Evolutionary conservation across 2,329 filamentous ascomycete species (phyloP).

Genomic region (Cordyceps javanica): DNA sequence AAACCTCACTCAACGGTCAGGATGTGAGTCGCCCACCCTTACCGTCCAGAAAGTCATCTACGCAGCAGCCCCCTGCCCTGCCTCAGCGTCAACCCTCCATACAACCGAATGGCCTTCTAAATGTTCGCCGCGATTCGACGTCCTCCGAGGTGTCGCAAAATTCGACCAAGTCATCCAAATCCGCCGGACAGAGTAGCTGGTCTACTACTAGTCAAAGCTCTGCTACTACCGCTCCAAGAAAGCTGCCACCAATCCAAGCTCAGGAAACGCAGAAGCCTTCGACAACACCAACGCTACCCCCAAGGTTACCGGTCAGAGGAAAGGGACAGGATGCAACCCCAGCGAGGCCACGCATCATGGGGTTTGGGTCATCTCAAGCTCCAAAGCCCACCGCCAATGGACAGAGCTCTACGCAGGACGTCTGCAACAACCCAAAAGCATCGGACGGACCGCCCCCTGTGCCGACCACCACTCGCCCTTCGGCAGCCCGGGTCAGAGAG

Average conservation of each 20-base stretch:
- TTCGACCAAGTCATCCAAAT: conserved; percentile 48
- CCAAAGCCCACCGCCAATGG: conserved; percentile 7
- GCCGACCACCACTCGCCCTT: conserved; percentile 47
- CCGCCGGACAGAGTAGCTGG: conserved; percentile 38
- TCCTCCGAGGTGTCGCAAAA: conserved; percentile 51
- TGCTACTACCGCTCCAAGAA: conserved; percentile 36
- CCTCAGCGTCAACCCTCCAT: conserved; percentile 44
- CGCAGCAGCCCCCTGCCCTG: conserved; percentile 38
- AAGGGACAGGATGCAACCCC: not conserved
- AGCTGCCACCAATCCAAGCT: conserved; percentile 42
- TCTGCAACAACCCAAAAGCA: conserved; percentile 8
- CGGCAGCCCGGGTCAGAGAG: conserved; percentile 44
- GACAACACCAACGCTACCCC: conserved; percentile 37
- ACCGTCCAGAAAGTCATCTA: conserved; percentile 26
- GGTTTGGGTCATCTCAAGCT: conserved; percentile 13
- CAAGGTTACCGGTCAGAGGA: conserved; percentile 41
- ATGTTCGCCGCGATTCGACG: conserved; percentile 46
- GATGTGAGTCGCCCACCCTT: conserved; percentile 28
- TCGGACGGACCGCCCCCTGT: conserved; percentile 26
- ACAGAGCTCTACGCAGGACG: not conserved
- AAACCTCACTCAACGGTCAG: conserved; percentile 15
- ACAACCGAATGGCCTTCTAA: conserved; percentile 30
- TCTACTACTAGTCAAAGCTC: conserved; percentile 45
- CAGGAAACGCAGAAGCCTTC: not conserved
- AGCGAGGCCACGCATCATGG: conserved; percentile 10